Evolutionary conservation across 2,329 filamentous ascomycete species (phyloP), one percentile per base, ranked within the genome.

Genomic region (Cryphonectria naterciae): DNA sequence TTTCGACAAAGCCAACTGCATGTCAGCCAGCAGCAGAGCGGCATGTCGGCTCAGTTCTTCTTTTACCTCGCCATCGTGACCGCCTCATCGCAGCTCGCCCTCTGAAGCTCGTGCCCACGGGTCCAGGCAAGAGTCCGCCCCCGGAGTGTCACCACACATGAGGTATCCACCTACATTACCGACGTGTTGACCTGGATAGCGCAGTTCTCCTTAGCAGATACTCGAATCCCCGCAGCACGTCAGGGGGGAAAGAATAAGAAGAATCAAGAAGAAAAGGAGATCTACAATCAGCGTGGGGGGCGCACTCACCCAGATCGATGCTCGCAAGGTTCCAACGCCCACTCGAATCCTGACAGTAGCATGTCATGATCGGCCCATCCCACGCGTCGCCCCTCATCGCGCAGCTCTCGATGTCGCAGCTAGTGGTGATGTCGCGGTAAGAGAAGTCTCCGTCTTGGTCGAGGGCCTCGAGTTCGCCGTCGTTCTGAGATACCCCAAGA

Each of bases 291-390:
- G 49, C 22, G 10, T 2, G 32, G 8, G 22, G 46, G 8, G 25
- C 13, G 15, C 13, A 54, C 71, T 67, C n/a, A 72, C 71, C 70
- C 37, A 72, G 25, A 32, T 72, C 56, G 5, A 72, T 49, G 8
- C 61, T 70, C 7, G 71, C 52, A 7, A 60, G 41, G n/a, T 37
- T 37, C n/a, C 49, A 67, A 1, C 39, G 22, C 35, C 54, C 65
- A 6, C 15, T 58, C 28, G 49, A 52, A n/a, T 49, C 54, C 28
- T 54, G 61, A 13, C 71, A 72, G 15, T 52, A 68, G 39, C 71
- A 72, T 13, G 49, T 70, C 28, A 72, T 68, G 17, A 72, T 8
- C 1, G 68, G 68, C 43, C 71, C 71, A 22, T 72, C 68, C 71
- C 68, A 70, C 11, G 46, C 41, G 46, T 68, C 61, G 25, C 63